phyloP scores from a whole-genome alignment of 2,329 filamentous ascomycete species.

The Hysterium pulicare region DNA sequence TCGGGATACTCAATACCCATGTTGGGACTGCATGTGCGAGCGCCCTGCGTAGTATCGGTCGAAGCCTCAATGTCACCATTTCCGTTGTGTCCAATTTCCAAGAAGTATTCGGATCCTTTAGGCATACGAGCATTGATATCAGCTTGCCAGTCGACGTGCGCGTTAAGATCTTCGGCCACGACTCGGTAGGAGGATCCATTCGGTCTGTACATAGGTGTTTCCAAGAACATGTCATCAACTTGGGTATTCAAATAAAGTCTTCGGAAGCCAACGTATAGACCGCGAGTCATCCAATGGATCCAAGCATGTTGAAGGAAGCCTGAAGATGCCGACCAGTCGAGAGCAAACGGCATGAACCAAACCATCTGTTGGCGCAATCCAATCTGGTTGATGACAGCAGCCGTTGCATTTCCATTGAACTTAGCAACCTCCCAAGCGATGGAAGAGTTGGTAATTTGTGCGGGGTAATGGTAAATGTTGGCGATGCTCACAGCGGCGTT shows the following conservation, averaged over 20 bases:
- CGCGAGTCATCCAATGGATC: slow-evolving; percentile 61
- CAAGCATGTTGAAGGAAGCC: slow-evolving; percentile 60
- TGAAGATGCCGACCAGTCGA: slow-evolving; percentile 52
- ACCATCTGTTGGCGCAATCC: slow-evolving; percentile 59
- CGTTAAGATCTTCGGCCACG: slow-evolving; percentile 27
- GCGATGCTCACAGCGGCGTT: slow-evolving; percentile 28
- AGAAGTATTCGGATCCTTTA: slow-evolving; percentile 32
- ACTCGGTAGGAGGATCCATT: slow-evolving; percentile 50
- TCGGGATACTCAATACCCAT: slow-evolving; percentile 39
- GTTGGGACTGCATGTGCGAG: slow-evolving; percentile 25
- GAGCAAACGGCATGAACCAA: slow-evolving; percentile 56
- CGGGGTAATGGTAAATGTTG: slow-evolving; percentile 57
- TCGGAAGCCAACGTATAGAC: slow-evolving; percentile 56
- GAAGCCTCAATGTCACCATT: slow-evolving; percentile 36
- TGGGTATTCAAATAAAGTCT: slow-evolving; percentile 55
- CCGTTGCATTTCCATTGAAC: slow-evolving; percentile 51
- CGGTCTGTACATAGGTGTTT: slow-evolving; percentile 43
- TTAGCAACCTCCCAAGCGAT: slow-evolving; percentile 55
- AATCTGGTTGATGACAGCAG: slow-evolving; percentile 60
- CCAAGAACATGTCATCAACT: slow-evolving; percentile 62
- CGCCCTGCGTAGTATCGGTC: slow-evolving; percentile 22
- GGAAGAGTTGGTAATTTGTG: slow-evolving; percentile 51
- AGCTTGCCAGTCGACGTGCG: slow-evolving; percentile 28
- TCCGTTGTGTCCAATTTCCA: slow-evolving; percentile 38
- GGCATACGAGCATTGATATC: slow-evolving; percentile 31